These are phyloP conservation scores for Plenodomus tracheiphilus DNA, from an alignment of 2,329 filamentous ascomycete species.

Conservation along the genomic window DNA sequence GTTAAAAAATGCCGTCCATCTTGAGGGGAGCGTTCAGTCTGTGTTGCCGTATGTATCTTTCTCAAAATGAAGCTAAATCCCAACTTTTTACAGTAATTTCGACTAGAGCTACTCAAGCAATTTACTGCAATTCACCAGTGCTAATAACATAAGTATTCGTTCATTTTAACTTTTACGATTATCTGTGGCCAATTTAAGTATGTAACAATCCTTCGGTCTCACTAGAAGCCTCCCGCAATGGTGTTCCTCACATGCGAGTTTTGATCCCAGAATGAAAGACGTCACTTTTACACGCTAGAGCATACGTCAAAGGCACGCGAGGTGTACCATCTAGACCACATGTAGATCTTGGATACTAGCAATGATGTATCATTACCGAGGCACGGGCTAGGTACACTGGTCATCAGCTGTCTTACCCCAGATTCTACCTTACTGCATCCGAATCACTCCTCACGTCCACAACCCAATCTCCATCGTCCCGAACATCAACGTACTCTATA, in stretches of 20 bases:
- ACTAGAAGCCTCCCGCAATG: background rate
- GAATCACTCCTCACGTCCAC: background rate
- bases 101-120: no score
- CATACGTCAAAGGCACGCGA: constrained; percentile 16
- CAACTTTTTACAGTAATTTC: no score
- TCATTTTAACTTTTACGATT: no score
- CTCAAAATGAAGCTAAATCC: no score
- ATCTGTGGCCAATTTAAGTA: no score
- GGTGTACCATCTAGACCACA: constrained; percentile 2
- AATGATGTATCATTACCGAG: constrained; percentile 14
- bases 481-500: background rate
- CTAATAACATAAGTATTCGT: no score
- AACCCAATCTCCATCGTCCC: background rate
- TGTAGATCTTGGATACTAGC: constrained; percentile 2
- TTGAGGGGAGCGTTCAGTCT: no score
- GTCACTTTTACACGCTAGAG: constrained; percentile 22
- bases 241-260: constrained; percentile 4
- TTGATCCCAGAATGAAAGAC: constrained; percentile 20
- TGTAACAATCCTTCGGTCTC: background rate
- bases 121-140: no score
- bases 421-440: no score
- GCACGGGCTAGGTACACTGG: background rate
- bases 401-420: constrained; percentile 2
- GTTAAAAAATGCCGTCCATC: no score
- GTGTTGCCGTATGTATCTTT: no score